phyloP scores from a whole-genome alignment of 345 rosid genomes.

The Theobroma cacao region DNA sequence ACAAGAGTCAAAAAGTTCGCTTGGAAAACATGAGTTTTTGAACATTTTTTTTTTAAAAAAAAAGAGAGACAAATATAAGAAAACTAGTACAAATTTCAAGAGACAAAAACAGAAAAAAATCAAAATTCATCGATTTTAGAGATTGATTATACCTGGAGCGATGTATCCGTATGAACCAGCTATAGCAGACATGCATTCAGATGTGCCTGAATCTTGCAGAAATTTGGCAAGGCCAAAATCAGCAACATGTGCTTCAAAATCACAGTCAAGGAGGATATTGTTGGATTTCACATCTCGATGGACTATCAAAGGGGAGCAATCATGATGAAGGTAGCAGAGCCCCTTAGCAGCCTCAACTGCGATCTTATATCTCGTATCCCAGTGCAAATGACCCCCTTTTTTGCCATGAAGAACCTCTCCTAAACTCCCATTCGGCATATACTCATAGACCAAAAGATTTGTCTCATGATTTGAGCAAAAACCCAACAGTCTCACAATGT shows the following conservation, averaged over 20 bases:
- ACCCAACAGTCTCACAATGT: slow-evolving; percentile 77
- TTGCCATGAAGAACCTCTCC: slow-evolving; percentile 90
- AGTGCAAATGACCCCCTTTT: slow-evolving; percentile 88
- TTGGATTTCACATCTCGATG: slow-evolving; percentile 88
- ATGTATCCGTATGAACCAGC: slow-evolving; percentile 97
- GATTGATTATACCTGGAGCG: slow-evolving; percentile 68
- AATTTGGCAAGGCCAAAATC: slow-evolving; percentile 94
- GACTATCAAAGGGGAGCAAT: slow-evolving; percentile 84
- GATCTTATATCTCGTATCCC: slow-evolving; percentile 84
- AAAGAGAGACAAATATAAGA: background rate
- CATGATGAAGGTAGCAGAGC: slow-evolving; percentile 85
- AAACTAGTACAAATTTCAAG: background rate
- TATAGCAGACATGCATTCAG: slow-evolving; percentile 95
- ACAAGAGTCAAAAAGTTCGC: slow-evolving; percentile 13
- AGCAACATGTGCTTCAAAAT: slow-evolving; percentile 90
- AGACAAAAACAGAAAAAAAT: background rate
- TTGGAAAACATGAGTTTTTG: background rate
- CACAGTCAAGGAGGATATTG: slow-evolving; percentile 78
- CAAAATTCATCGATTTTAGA: background rate
- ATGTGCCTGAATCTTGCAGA: slow-evolving; percentile 86
- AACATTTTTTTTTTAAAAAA: background rate
- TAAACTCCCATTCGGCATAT: slow-evolving; percentile 90
- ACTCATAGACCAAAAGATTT: slow-evolving; percentile 81
- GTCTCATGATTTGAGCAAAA: slow-evolving; percentile 93
- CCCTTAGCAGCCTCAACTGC: slow-evolving; percentile 90